Evolutionary conservation across 1,284 basidiomycete species (phyloP), one percentile per base, ranked within the genome.

Genomic region (Neotropicomus parvogracilis): DNA sequence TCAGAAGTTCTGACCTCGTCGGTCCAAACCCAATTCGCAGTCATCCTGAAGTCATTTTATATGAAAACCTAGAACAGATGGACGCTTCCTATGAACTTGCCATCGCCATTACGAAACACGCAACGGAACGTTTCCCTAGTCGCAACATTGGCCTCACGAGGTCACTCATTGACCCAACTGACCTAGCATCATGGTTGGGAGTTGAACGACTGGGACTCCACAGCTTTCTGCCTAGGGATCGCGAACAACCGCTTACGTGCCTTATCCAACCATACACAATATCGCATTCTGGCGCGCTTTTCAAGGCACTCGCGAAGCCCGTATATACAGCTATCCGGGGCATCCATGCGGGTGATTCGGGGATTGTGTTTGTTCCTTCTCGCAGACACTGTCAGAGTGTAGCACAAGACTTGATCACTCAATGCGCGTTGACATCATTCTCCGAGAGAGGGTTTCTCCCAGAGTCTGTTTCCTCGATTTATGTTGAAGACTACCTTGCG

Each of bases 221-320:
- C 67, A 84, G 80, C 59, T 98, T 99, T 73, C 75, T 80, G 11
- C 89, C 94, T 0, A 80, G 75, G 35, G 87, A 94, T 59, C 83
- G 94, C 28, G 90, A 94, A 47, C 88, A 92, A 55, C 79, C 91
- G 0, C 73, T 99, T 16, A 72, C 75, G 4, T 78, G 84, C 11
- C 76, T 77, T 13, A 78, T 85, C 19, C 85, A 90, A 53, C 79
- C 90, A 0, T 97, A 97, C 70, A 87, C 86, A 24, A 86, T 94
- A 46, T 81, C 92, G 0, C 86, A 95, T 60, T 95, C 93, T 4
- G 78, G 86, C 0, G 85, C 89, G 1, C 74, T 98, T 24, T 87
- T 95, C 70, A 95, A 95, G 60, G 79, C 85, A 2, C 97, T 99
- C 88, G 79, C 88, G 40, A 97, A 95, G 66, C 94, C 97, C 5